phyloP scores from a whole-genome alignment of 2,329 filamentous ascomycete species.

The Epichloe typhina region DNA sequence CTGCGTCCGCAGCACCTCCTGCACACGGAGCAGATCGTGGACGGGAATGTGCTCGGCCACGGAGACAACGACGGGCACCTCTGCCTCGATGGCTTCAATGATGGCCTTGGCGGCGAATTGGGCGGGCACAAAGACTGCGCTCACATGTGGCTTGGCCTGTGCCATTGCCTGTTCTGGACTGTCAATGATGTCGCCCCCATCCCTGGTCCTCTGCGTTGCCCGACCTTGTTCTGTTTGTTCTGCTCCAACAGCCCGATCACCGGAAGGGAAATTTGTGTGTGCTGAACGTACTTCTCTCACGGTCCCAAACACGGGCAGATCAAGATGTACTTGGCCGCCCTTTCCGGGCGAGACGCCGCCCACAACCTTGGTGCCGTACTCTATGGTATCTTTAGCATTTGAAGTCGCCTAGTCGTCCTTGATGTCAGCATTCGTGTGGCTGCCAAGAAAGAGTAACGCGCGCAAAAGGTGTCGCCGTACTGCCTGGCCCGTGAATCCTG shows the following conservation, averaged over 20 bases:
- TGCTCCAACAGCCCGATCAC: too few relatives aligned
- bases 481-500: constrained; percentile 26
- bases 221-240: too few relatives aligned
- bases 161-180: constrained; percentile 17
- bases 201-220: too few relatives aligned
- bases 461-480: constrained; percentile 11
- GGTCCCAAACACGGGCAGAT: constrained; percentile 22
- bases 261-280: too few relatives aligned
- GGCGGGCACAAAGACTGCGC: constrained; percentile 61
- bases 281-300: constrained; percentile 16
- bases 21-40: constrained; percentile 60
- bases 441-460: neutral
- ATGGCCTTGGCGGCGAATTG: constrained; percentile 53
- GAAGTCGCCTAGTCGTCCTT: constrained; percentile 17
- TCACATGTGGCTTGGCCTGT: constrained; percentile 44
- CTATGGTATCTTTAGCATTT: constrained; percentile 25
- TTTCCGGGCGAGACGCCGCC: constrained; percentile 26
- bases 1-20: constrained; percentile 59
- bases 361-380: constrained; percentile 24
- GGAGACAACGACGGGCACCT: constrained; percentile 64
- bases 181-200: neutral
- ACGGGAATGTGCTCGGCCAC: constrained; percentile 71
- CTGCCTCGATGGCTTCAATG: constrained; percentile 62
- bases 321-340: constrained; percentile 19
- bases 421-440: too few relatives aligned